Evolutionary conservation across 2,329 filamentous ascomycete species (phyloP), one percentile per base, ranked within the genome.

Genomic region (Byssochlamys sp.): DNA sequence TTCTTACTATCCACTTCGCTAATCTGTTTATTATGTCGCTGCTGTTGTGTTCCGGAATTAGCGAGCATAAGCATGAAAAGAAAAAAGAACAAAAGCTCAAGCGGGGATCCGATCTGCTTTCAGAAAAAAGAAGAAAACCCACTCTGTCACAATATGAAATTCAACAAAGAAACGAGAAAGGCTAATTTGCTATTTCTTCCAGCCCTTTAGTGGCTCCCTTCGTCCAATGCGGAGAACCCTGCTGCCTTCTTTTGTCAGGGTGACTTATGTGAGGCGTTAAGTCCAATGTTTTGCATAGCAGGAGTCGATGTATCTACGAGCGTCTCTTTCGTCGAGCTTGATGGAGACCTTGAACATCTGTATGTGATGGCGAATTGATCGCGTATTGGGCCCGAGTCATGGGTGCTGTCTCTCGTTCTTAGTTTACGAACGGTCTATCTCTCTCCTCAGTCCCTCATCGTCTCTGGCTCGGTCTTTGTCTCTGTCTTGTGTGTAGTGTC

Each of bases 61-160:
- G 61, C 60, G 65, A 68, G 64, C 68, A 67, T 65, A 64, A 66
- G 63, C 63, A 63, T 64, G 61, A 65, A 57, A 62, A 19, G 19
- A 19, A 63, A 61, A 61, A 60, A 62, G 63, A 51, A 57, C 63
- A 62, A 62, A 63, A 63, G 60, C 61, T 60, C 58, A 59, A 56
- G 26, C 59, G 59, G 60, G 54, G 54, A 57, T 35, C 29, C 55
- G 55, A 60, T 51, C 58, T 31, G 26, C 25, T 35, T 55, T 27
- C 49, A 27, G 33, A 57, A 25, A 52, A 49, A 52, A 52, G 24
- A 49, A 25, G 27, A 33, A 29, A 57, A 29, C 33, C 24, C 19
- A 29, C 29, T 55, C 19, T 54, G 28, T 51, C 25, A 24, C 33
- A 50, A 51, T 51, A 51, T 51, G 49, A 24, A 28, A 12, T 29